Percentiles rank a stretch among this genome's conserved stretches.
Conservation (phyloP, 1,284 basidiomycete genomes). For the Tilletia walkeri region DNA sequence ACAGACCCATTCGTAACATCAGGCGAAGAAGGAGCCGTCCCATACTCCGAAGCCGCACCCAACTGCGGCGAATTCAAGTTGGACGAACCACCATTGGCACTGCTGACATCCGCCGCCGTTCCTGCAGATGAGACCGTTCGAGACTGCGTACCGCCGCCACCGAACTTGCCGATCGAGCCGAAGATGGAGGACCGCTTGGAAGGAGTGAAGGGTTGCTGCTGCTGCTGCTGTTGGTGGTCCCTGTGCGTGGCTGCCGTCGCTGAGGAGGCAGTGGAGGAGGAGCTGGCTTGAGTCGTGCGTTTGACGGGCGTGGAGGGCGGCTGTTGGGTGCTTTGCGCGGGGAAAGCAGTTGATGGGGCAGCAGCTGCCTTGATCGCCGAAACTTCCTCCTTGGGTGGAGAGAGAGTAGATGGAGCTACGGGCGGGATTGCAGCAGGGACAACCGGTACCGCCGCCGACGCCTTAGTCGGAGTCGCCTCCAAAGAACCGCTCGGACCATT, state of each 20-base stretch:
- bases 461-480: too few relatives aligned
- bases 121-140: not conserved
- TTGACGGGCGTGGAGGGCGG: too few relatives aligned
- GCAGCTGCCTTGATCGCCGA: too few relatives aligned
- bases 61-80: not conserved
- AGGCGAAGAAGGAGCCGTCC: not conserved
- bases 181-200: constrained; percentile 12
- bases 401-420: too few relatives aligned
- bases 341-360: too few relatives aligned
- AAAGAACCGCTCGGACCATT: too few relatives aligned
- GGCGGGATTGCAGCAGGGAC: too few relatives aligned
- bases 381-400: too few relatives aligned
- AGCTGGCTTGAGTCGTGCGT: too few relatives aligned
- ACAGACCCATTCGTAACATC: not conserved
- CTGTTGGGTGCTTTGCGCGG: too few relatives aligned
- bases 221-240: not conserved
- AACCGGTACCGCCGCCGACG: too few relatives aligned
- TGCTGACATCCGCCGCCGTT: not conserved
- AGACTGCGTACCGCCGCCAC: not conserved
- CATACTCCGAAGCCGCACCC: not conserved
- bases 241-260: not conserved
- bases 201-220: not conserved
- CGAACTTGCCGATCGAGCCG: not conserved
- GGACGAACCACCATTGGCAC: not conserved
- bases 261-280: not conserved